Evolutionary conservation across 192 early-diverging fungal genomes (phyloP).

Genomic region (Coemansia sp.): DNA sequence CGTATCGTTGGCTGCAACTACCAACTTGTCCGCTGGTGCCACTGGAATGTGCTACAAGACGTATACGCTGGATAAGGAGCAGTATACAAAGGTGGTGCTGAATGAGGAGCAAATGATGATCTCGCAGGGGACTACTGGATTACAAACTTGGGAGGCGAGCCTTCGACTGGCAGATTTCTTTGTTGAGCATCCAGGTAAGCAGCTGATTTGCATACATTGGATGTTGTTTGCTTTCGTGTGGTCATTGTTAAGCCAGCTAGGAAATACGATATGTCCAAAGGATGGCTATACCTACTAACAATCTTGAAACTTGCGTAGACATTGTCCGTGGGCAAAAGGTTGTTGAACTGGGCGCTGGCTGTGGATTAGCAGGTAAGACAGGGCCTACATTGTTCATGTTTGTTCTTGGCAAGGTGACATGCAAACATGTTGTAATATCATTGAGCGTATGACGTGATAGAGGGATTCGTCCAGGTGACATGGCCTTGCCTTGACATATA

Average conservation of each 20-base stretch:
- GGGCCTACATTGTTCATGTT: neutral
- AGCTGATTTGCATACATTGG: neutral
- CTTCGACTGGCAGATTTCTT: constrained; percentile 60
- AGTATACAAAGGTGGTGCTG: constrained; percentile 53
- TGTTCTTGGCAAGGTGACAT: neutral
- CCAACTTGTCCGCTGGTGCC: constrained; percentile 9
- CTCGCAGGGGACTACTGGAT: constrained; percentile 63
- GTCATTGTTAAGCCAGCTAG: neutral
- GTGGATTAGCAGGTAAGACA: constrained; percentile 44
- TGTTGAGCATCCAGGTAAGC: constrained; percentile 48
- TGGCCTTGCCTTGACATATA: neutral
- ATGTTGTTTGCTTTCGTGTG: neutral
- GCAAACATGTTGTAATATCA: neutral
- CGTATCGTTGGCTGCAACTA: constrained; percentile 34
- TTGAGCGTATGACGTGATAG: neutral
- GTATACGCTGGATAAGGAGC: constrained; percentile 47
- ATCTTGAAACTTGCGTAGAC: constrained; percentile 19
- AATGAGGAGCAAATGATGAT: constrained; percentile 58
- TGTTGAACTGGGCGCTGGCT: constrained; percentile 52
- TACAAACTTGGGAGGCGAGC: constrained; percentile 67
- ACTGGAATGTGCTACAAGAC: constrained; percentile 51
- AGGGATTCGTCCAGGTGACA: neutral
- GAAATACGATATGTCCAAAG: neutral
- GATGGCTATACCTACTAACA: constrained; percentile 12
- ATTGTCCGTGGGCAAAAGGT: constrained; percentile 48